Percentiles rank a stretch among this genome's conserved stretches.
phyloP scores from a whole-genome alignment of 768 basidiomycete species.

The Porpolomopsis calyptriformis region DNA sequence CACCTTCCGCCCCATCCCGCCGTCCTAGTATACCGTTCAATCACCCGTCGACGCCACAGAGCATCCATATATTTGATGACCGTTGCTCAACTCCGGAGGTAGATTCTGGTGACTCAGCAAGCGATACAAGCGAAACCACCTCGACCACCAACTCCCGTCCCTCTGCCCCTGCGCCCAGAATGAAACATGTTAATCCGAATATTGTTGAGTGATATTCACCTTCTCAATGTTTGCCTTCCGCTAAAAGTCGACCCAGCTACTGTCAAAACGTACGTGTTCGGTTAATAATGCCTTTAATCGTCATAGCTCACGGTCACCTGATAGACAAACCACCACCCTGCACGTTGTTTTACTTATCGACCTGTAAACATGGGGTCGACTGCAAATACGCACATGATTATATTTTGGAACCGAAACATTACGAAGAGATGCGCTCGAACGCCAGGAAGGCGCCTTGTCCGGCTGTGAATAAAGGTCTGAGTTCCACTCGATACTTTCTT shows the following conservation, averaged over 20 bases:
- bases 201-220: slow-evolving; percentile 31
- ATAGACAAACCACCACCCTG: slow-evolving; percentile 57
- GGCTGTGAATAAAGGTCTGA: slow-evolving; percentile 43
- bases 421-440: slow-evolving; percentile 40
- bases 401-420: slow-evolving; percentile 42
- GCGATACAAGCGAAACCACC: slow-evolving; percentile 33
- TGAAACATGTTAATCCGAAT: slow-evolving; percentile 40
- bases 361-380: slow-evolving; percentile 46
- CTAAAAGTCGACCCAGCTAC: slow-evolving; percentile 28
- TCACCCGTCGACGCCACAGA: slow-evolving; percentile 36
- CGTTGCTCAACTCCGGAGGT: slow-evolving; percentile 28
- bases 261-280: slow-evolving; percentile 48
- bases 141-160: slow-evolving; percentile 17
- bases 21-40: slow-evolving; percentile 14
- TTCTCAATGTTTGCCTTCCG: slow-evolving; percentile 8
- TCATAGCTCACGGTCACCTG: slow-evolving; percentile 12
- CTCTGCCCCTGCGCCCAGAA: slow-evolving; percentile 25
- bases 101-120: slow-evolving; percentile 33
- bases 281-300: slow-evolving; percentile 5
- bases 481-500: slow-evolving; percentile 1
- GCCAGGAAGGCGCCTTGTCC: slow-evolving; percentile 58
- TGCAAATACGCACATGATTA: slow-evolving; percentile 61
- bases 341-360: slow-evolving; percentile 52
- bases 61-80: slow-evolving; percentile 13
- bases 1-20: slow-evolving; percentile 6